Evolutionary conservation across 345 rosid species (phyloP), one percentile per base, ranked within the genome.

Genomic region (Streptanthus diversifolius): DNA sequence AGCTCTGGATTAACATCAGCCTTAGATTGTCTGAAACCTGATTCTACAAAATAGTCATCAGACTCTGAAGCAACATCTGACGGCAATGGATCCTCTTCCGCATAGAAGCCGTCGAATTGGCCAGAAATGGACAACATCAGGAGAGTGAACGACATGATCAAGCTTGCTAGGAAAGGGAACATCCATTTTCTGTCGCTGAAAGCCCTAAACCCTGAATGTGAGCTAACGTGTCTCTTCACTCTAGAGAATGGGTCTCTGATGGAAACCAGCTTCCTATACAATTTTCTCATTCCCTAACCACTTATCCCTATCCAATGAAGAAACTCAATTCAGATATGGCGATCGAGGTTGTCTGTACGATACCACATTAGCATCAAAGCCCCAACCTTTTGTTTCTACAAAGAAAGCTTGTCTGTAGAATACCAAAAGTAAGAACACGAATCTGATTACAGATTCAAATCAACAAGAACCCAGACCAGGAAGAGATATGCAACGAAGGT

Each of bases 101-200:
- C 35, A 29, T 80, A 55, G 58, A 90, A 67, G 48, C 82, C 57
- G 58, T 65, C 66, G 51, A 84, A 41, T 41, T 41, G 1, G 56
- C 89, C 86, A 52, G 84, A 83, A 68, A 71, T 66, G 37, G 80
- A 74, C 29, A 84, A 80, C 56, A 81, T 36, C 4, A 88, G 40
- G 70, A 93, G 77, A 37, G 86, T 86, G 66, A 90, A 59, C 0
- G 85, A 85, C 14, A 86, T 87, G 17, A 93, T 79, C 78, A 90
- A 74, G 88, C 90, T 87, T 0, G 96, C 87, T 53, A 86, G 71
- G 73, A 85, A 93, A 29, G 97, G 97, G 57, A 90, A 59, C 18
- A 87, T 79, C 98, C 98, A 93, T 81, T 84, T 88, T 71, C 90
- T 84, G 78, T 93, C 92, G 53, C 82, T 76, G 32, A 84, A 86